phyloP scores from a whole-genome alignment of 179 eudicot species.

The Silene coronaria region DNA sequence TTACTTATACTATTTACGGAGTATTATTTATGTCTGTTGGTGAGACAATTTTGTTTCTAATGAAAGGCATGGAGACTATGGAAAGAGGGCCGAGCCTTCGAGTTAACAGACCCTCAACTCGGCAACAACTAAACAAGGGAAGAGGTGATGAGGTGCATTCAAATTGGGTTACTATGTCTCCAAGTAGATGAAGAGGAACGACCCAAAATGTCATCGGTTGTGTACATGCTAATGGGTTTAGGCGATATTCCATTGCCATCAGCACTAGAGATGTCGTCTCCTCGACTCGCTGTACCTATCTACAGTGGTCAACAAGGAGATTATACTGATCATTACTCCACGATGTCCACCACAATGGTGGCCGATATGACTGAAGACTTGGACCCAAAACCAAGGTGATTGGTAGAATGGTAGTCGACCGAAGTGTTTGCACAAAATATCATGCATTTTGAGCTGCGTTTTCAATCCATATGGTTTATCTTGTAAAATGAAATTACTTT shows the following conservation, averaged over 20 bases:
- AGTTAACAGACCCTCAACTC: conserved; percentile 31
- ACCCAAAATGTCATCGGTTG: not conserved
- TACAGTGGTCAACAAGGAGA: not conserved
- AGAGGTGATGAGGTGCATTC: conserved; percentile 1
- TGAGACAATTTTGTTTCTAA: too few relatives aligned
- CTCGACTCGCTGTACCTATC: not conserved
- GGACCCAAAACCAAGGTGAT: too few relatives aligned
- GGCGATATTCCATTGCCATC: not conserved
- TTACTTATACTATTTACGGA: too few relatives aligned
- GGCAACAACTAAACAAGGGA: not conserved
- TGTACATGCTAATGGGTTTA: not conserved
- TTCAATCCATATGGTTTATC: too few relatives aligned
- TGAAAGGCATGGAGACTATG: conserved; percentile 47
- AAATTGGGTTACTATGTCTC: not conserved
- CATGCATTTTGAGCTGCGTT: too few relatives aligned
- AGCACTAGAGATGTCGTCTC: not conserved
- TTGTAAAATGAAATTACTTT: too few relatives aligned
- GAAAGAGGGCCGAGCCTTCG: conserved; percentile 25
- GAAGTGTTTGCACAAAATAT: too few relatives aligned
- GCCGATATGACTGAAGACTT: too few relatives aligned
- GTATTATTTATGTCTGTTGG: too few relatives aligned
- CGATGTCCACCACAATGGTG: not conserved
- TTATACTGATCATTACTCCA: not conserved
- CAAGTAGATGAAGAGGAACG: conserved; percentile 20
- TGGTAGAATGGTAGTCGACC: too few relatives aligned